Conservation (phyloP, 2,329 filamentous ascomycete species). For the Colletotrichum viniferum region DNA sequence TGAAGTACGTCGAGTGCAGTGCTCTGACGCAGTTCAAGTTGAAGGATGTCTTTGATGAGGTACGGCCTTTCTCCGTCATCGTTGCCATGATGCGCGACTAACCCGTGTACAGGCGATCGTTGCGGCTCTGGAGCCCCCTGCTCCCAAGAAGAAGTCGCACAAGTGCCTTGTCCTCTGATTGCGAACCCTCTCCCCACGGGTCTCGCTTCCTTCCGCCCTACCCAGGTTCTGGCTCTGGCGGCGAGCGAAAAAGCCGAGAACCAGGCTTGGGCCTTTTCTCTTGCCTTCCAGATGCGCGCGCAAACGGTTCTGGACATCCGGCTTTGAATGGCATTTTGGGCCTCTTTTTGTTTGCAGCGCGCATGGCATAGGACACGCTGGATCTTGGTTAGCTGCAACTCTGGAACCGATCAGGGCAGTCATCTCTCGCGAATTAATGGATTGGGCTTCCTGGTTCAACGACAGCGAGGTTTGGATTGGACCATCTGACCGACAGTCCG, state of each 20-base stretch:
- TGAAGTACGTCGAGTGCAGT: slow-evolving; percentile 99
- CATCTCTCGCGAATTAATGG: slow-evolving; percentile 11
- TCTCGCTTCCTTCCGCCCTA: slow-evolving; percentile 15
- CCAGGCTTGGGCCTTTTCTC: slow-evolving; percentile 18
- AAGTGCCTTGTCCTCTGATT: slow-evolving; percentile 72
- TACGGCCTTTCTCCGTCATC: slow-evolving; percentile 47
- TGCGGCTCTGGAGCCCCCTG: slow-evolving; percentile 87
- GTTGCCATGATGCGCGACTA: background rate
- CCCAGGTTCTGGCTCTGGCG: slow-evolving; percentile 9
- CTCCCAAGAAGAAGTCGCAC: slow-evolving; percentile 76
- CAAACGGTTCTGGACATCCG: slow-evolving; percentile 11
- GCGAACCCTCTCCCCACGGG: background rate
- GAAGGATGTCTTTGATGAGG: slow-evolving; percentile 99
- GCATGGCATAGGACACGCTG: slow-evolving; percentile 21
- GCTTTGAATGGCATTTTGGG: slow-evolving; percentile 19
- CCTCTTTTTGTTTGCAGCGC: slow-evolving; percentile 19
- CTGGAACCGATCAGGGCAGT: slow-evolving; percentile 9
- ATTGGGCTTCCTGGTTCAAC: slow-evolving; percentile 13
- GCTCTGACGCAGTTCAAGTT: slow-evolving; percentile 97
- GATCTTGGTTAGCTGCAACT: slow-evolving; percentile 10
- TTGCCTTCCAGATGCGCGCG: slow-evolving; percentile 16
- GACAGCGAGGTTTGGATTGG: slow-evolving; percentile 10
- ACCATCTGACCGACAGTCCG: slow-evolving; percentile 13
- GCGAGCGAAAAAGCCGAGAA: slow-evolving; percentile 19
- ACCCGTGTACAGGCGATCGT: slow-evolving; percentile 77